Evolutionary conservation across 208 protist species (phyloP).

Genomic region (Acanthamoeba royreba): DNA sequence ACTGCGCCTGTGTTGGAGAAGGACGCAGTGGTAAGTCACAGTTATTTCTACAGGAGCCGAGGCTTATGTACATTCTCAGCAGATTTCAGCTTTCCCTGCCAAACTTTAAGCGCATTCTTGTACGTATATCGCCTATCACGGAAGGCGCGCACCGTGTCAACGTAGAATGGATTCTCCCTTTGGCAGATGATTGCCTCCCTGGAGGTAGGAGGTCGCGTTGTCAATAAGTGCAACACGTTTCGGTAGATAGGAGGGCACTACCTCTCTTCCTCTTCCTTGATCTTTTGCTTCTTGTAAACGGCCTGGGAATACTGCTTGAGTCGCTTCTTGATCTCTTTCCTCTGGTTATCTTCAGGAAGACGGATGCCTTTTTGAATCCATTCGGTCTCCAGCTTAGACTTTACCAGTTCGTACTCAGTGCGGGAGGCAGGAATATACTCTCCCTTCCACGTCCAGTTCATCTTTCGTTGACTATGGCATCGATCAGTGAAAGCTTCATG

Average conservation of each 20-base stretch:
- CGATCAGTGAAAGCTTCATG: background rate
- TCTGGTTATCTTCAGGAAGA: conserved; percentile 75
- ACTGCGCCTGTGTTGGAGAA: background rate
- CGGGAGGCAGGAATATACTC: conserved; percentile 94
- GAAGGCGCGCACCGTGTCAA: conserved; percentile 98
- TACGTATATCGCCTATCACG: conserved; percentile 98
- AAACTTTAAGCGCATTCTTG: conserved; percentile 96
- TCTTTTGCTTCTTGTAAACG: conserved; percentile 96
- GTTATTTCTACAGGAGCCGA: background rate
- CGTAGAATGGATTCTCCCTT: conserved; percentile 99
- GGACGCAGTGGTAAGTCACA: background rate
- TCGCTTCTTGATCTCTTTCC: conserved; percentile 91
- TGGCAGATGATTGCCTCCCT: conserved; percentile 96
- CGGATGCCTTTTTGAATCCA: conserved; percentile 76
- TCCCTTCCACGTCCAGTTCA: conserved; percentile 98
- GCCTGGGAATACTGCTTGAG: conserved; percentile 92
- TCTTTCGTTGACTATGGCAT: conserved; percentile 90
- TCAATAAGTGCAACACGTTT: background rate
- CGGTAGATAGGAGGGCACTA: background rate
- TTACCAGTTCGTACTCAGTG: conserved; percentile 93
- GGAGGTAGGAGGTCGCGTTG: background rate
- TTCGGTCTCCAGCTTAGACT: conserved; percentile 95
- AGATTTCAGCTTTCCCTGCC: conserved; percentile 88
- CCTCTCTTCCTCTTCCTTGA: conserved; percentile 75
- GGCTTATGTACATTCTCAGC: conserved; percentile 67